Evolutionary conservation across 164 flowering plant species (phyloP).

Genomic region (Piper betle): DNA sequence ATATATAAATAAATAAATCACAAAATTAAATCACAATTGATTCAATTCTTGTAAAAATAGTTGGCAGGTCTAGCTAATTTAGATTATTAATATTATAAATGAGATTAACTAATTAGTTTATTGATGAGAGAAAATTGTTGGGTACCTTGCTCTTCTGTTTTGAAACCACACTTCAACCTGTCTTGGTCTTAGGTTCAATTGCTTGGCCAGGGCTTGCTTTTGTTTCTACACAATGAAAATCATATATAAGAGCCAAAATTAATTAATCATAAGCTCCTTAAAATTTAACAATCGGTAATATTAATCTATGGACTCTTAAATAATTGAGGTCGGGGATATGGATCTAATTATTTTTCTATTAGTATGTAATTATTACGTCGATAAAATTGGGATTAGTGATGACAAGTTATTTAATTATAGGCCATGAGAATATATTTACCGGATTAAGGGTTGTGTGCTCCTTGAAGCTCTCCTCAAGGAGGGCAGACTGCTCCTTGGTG

Average conservation of each 20-base stretch:
- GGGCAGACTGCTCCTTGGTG: conserved; percentile 76
- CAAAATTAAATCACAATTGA: not conserved
- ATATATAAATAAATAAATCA: not conserved
- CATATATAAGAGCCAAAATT: too few relatives aligned
- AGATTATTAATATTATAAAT: not conserved
- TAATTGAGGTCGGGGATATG: not conserved
- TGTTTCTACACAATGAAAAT: conserved; percentile 39
- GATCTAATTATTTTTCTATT: not conserved
- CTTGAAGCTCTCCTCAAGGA: conserved; percentile 82
- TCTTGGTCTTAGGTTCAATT: conserved; percentile 62
- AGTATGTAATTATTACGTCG: not conserved
- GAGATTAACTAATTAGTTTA: too few relatives aligned
- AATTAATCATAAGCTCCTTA: too few relatives aligned
- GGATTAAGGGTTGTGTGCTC: conserved; percentile 83
- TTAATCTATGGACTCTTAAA: not conserved
- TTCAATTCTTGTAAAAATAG: too few relatives aligned
- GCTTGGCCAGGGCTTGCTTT: conserved; percentile 73
- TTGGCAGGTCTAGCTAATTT: not conserved
- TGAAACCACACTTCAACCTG: conserved; percentile 97
- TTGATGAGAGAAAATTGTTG: not conserved
- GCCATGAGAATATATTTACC: conserved; percentile 17
- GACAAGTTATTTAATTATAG: not conserved
- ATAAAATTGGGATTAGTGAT: not conserved
- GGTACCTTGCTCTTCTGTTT: conserved; percentile 79
- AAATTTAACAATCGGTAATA: not conserved